phyloP scores from a whole-genome alignment of 257 asterid species.

The Ajuga chamaepitys region DNA sequence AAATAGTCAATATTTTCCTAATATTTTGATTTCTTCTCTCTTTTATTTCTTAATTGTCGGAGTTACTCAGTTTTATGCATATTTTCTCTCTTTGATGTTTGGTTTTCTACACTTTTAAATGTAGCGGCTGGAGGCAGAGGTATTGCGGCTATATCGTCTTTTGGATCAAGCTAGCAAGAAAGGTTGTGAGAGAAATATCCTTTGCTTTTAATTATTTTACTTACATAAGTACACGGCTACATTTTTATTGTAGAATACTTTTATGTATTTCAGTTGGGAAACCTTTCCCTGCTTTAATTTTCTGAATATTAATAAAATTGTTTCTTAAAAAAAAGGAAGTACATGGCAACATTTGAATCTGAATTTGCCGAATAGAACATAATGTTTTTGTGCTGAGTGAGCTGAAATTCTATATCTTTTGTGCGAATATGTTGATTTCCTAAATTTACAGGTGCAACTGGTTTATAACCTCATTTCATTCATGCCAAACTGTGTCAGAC shows the following conservation, averaged over 20 bases:
- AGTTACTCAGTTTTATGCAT: no score
- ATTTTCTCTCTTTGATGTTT: no score
- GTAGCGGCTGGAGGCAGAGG: slow-evolving; percentile 37
- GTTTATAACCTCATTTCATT: neutral
- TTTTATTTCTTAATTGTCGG: neutral
- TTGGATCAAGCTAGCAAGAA: slow-evolving; percentile 32
- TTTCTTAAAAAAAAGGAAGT: no score
- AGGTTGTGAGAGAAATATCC: slow-evolving; percentile 38
- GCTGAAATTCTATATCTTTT: neutral
- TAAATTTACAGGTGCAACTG: neutral
- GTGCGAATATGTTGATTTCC: neutral
- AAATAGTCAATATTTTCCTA: neutral
- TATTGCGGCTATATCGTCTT: slow-evolving; percentile 29
- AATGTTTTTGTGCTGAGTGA: neutral
- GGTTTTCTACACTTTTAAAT: neutral
- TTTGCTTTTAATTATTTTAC: slow-evolving; percentile 17
- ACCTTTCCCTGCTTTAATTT: no score
- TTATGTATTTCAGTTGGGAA: no score
- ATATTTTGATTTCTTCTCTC: neutral
- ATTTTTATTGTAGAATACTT: no score
- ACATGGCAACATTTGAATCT: neutral
- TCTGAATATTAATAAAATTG: no score
- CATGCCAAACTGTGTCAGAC: neutral
- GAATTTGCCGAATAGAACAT: neutral
- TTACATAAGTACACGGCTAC: neutral